A percentile compares a stretch with the other conserved stretches of the same genome.
phyloP scores from a whole-genome alignment of 345 rosid genomes.

The Hibiscus syriacus region DNA sequence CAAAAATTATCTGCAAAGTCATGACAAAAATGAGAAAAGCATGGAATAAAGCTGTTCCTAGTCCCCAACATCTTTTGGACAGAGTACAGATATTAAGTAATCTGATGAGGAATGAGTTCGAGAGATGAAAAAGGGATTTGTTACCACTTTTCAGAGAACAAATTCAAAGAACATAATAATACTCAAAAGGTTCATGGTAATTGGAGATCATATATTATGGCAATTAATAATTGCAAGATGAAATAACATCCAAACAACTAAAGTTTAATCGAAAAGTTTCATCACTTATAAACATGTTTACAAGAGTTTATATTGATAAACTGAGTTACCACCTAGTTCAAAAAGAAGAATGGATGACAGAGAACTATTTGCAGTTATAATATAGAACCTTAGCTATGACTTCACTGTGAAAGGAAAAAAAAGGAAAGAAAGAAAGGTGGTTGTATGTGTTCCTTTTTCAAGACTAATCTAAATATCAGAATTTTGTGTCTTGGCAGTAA shows the following conservation, averaged over 20 bases:
- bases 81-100: background rate
- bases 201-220: background rate
- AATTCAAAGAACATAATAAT: background rate
- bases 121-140: background rate
- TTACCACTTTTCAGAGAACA: background rate
- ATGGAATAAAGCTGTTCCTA: constrained; percentile 1
- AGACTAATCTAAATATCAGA: background rate
- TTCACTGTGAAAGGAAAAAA: background rate
- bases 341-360: background rate
- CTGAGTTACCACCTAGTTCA: background rate
- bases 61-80: background rate
- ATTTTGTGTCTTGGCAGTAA: background rate
- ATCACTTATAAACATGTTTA: background rate
- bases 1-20: constrained; percentile 57
- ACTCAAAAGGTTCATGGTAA: background rate
- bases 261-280: background rate
- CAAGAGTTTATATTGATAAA: background rate
- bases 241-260: background rate
- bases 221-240: background rate
- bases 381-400: background rate
- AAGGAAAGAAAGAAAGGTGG: background rate
- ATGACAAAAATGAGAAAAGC: constrained; percentile 12
- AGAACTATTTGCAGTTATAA: background rate
- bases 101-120: background rate
- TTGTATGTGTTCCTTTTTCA: background rate